Evolutionary conservation across 2,329 filamentous ascomycete genomes (phyloP), one percentile per base, ranked within the genome.

Genomic region (Cryphonectria japonica): DNA sequence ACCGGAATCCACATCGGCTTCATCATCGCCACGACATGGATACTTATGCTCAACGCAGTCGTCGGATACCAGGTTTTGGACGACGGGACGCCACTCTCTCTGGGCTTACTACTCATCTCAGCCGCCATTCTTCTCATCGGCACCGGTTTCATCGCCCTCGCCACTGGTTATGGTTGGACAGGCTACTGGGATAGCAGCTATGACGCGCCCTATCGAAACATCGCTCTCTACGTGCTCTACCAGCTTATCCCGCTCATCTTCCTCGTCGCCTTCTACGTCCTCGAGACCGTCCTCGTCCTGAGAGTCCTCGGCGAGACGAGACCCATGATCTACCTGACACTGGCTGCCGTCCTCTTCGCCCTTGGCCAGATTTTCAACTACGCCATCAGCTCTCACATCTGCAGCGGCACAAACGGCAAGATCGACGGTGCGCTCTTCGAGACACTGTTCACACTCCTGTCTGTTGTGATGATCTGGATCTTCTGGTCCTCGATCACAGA

Each of bases 401-500:
- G 96, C 85, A 86, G 91, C 32, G 93, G 93, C 61, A 93, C 94
- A 0, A 79, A 85, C 59, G 94, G 94, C 75, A 94, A 93, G 80
- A 97, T 99, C 78, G 95, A 99, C 78, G 96, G 96, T 66, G 90
- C 95, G 7, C 83, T 99, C 0, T 99, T 99, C 80, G 89, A 98
- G 81, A 97, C 95, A 0, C 84, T 98, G 8, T 98, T 99, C 83
- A 98, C 95, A 0, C 85, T 98, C 0, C 83, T 95, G 16, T 87
- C 95, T 0, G 94, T 99, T 5, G 86, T 93, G 26, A 89, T 89
- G 82, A 83, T 98, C 74, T 99, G 96, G 95, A 82, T 93, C 70
- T 99, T 99, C 85, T 99, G 96, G 96, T 97, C 94, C 63, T 98
- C 94, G 83, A 99, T 99, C 77, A 99, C 96, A 22, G 96, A 99